A percentile compares a stretch with the other conserved stretches of the same genome.
Evolutionary conservation across 352 stramenopile genomes (phyloP).

Genomic region (Discostella stelligera): DNA sequence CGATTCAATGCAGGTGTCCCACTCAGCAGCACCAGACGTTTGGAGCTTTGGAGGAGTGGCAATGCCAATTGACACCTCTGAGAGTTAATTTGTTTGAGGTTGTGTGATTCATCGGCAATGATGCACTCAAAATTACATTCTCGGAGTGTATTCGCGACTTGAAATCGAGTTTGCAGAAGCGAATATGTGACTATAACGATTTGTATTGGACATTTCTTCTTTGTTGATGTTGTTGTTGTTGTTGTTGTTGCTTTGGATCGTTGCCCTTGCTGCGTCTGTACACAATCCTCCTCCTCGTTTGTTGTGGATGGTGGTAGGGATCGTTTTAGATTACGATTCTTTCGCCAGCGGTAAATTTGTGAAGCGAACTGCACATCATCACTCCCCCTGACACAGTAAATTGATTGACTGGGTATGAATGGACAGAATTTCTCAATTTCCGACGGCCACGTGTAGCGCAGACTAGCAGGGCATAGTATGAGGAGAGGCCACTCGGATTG

Average conservation of each 20-base stretch:
- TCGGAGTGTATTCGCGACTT: constrained; percentile 45
- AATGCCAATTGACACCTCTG: constrained; percentile 75
- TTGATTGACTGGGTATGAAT: constrained; percentile 42
- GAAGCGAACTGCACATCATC: constrained; percentile 63
- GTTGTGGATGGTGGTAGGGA: not conserved
- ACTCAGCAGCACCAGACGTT: constrained; percentile 74
- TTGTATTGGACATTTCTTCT: constrained; percentile 30
- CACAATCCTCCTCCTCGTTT: no score
- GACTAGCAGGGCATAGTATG: constrained; percentile 76
- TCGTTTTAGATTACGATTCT: constrained; percentile 16
- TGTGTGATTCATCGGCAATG: constrained; percentile 83
- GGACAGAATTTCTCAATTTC: constrained; percentile 82
- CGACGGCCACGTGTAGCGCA: constrained; percentile 73
- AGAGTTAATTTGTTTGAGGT: constrained; percentile 73
- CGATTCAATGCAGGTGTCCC: constrained; percentile 82
- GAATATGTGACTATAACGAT: constrained; percentile 76
- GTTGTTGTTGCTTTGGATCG: not conserved
- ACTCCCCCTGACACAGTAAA: constrained; percentile 66
- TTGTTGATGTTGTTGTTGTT: not conserved
- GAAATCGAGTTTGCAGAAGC: constrained; percentile 59
- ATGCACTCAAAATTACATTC: constrained; percentile 71
- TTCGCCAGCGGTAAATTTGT: constrained; percentile 32
- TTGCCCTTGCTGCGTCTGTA: no score
- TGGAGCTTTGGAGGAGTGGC: constrained; percentile 61
- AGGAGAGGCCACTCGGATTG: constrained; percentile 75